Evolutionary conservation across 2,329 filamentous ascomycete genomes (phyloP).

Genomic region (Zymoseptoria passerinii): DNA sequence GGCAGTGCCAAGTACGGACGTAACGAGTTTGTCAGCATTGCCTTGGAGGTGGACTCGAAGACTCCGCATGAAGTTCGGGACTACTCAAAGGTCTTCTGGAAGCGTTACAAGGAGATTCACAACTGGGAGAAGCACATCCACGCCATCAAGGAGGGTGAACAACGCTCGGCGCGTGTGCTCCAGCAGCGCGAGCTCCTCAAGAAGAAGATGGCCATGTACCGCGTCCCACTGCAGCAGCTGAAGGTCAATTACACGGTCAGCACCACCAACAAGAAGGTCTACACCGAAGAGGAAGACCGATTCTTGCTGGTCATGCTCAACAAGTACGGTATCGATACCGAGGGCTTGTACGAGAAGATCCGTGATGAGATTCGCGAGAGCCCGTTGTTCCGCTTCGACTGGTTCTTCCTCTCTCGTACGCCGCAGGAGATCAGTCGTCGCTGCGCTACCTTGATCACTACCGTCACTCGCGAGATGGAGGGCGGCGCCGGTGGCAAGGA

Average conservation of each 20-base stretch:
- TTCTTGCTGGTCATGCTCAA: conserved; percentile 92
- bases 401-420: conserved; percentile 96
- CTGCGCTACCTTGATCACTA: conserved; percentile 88
- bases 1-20: conserved; percentile 89
- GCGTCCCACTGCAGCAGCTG: conserved; percentile 94
- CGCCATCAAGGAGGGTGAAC: conserved; percentile 86
- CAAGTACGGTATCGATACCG: conserved; percentile 82
- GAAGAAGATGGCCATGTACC: conserved; percentile 93
- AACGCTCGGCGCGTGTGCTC: conserved; percentile 77
- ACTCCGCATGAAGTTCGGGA: conserved; percentile 72
- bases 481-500: conserved; percentile 43
- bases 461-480: conserved; percentile 91
- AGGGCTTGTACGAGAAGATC: conserved; percentile 84
- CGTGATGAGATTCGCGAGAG: conserved; percentile 95
- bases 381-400: conserved; percentile 94
- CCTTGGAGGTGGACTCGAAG: conserved; percentile 87
- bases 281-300: conserved; percentile 95
- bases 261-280: conserved; percentile 99
- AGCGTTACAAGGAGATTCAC: conserved; percentile 80
- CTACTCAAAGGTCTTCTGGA: conserved; percentile 95
- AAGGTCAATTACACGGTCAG: conserved; percentile 99
- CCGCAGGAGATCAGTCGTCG: conserved; percentile 85
- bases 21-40: conserved; percentile 73
- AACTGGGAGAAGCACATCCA: conserved; percentile 85
- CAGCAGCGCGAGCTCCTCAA: conserved; percentile 87